Conservation (phyloP, 371 early-diverging fungal genomes). For the Lichtheimia hyalospora region DNA sequence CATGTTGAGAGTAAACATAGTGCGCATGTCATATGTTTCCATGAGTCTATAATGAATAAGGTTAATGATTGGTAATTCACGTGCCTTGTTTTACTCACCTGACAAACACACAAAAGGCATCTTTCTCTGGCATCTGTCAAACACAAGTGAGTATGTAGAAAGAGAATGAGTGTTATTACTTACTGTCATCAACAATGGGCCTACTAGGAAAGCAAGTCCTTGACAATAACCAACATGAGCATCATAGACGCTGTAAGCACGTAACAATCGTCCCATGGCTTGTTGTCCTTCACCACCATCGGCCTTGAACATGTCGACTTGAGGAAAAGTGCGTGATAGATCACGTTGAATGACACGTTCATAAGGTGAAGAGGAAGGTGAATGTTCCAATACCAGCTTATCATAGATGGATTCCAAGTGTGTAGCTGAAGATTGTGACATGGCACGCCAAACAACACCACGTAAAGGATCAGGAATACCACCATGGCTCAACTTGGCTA, state of each 20-base stretch:
- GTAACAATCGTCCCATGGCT: conserved; percentile 79
- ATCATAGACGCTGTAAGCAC: conserved; percentile 91
- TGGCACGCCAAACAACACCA: conserved; percentile 90
- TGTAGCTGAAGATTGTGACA: conserved; percentile 75
- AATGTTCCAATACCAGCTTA: conserved; percentile 67
- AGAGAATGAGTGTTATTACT: conserved; percentile 9
- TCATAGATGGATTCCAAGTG: conserved; percentile 80
- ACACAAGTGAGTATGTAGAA: neutral
- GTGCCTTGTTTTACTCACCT: conserved; percentile 37
- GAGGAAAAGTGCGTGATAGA: conserved; percentile 89
- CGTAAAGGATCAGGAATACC: conserved; percentile 87
- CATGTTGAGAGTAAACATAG: conserved; percentile 87
- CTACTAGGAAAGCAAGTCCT: conserved; percentile 91
- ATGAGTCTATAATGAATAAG: conserved; percentile 63
- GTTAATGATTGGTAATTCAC: conserved; percentile 15
- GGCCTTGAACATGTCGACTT: conserved; percentile 78
- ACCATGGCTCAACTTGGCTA: conserved; percentile 71
- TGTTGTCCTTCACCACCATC: conserved; percentile 87
- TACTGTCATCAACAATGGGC: conserved; percentile 87
- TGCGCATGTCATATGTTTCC: conserved; percentile 83
- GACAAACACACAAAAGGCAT: conserved; percentile 90
- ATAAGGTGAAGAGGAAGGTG: conserved; percentile 66
- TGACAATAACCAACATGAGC: conserved; percentile 95
- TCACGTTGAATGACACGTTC: conserved; percentile 90
- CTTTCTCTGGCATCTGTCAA: conserved; percentile 84